These are phyloP conservation scores for Beauveria brongniartii DNA, from an alignment of 2,329 filamentous ascomycete species.

Conservation along the genomic window DNA sequence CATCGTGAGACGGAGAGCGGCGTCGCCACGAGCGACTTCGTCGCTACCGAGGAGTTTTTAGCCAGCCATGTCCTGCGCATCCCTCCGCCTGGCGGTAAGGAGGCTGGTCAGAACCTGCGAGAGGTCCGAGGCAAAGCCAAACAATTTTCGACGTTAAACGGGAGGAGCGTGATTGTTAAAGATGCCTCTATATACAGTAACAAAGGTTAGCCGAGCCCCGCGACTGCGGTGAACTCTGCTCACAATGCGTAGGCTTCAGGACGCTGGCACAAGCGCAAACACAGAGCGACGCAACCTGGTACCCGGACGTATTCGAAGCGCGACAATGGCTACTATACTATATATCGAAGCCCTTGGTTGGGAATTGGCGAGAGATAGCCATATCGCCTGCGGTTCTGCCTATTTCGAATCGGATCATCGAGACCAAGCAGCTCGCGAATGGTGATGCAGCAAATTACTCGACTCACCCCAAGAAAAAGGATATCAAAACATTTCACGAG, in stretches of 20 bases:
- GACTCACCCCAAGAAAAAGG: conserved; percentile 60
- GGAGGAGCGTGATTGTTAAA: conserved; percentile 87
- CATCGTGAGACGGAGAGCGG: conserved; percentile 82
- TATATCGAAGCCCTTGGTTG: conserved; percentile 82
- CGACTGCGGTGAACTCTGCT: not conserved
- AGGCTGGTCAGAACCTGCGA: conserved; percentile 56
- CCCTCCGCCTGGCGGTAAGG: conserved; percentile 51
- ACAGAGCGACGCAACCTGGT: conserved; percentile 76
- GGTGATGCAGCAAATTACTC: conserved; percentile 34
- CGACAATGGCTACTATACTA: conserved; percentile 96
- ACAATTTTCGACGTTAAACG: conserved; percentile 88
- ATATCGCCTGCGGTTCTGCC: conserved; percentile 58
- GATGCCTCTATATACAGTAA: conserved; percentile 91
- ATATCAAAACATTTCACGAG: conserved; percentile 84
- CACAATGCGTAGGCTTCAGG: conserved; percentile 64
- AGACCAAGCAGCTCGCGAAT: conserved; percentile 28
- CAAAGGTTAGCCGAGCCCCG: conserved; percentile 58
- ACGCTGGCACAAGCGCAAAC: conserved; percentile 82
- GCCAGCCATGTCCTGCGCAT: conserved; percentile 93
- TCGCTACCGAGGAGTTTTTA: conserved; percentile 87
- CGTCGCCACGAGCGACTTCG: conserved; percentile 67
- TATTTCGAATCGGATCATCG: conserved; percentile 31
- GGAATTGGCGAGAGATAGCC: conserved; percentile 68
- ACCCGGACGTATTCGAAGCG: conserved; percentile 79
- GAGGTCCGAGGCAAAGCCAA: conserved; percentile 90